Percentiles rank a stretch among this genome's conserved stretches.
Evolutionary conservation across 1,284 basidiomycete species (phyloP).

Genomic region (Ustilago trichophora): DNA sequence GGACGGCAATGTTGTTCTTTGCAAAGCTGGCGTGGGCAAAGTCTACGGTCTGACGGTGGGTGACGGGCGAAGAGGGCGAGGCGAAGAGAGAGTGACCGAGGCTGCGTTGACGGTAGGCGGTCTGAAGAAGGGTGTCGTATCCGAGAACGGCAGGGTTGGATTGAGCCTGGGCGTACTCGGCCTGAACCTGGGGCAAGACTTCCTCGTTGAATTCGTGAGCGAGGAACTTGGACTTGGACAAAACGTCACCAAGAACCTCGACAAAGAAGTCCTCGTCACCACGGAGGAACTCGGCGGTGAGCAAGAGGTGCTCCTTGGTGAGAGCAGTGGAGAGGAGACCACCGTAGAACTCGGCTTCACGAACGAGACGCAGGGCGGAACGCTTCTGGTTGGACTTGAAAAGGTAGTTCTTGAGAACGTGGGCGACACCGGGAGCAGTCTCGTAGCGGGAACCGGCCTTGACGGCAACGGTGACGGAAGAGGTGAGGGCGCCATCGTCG

Average conservation of each 20-base stretch:
- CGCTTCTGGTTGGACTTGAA: constrained; percentile 69
- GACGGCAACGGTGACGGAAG: constrained; percentile 61
- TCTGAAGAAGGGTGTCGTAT: constrained; percentile 60
- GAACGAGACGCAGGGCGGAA: constrained; percentile 87
- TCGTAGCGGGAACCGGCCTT: constrained; percentile 61
- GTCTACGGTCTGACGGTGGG: constrained; percentile 45
- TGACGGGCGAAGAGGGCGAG: constrained; percentile 57
- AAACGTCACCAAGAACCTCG: constrained; percentile 62
- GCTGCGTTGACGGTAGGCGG: constrained; percentile 62
- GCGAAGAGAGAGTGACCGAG: constrained; percentile 64
- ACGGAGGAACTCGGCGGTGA: constrained; percentile 92
- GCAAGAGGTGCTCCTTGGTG: constrained; percentile 86
- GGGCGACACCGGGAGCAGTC: constrained; percentile 56
- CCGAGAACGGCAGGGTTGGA: constrained; percentile 55
- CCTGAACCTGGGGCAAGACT: constrained; percentile 57
- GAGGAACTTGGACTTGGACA: constrained; percentile 56
- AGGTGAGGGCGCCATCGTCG: constrained; percentile 56
- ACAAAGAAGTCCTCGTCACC: constrained; percentile 77
- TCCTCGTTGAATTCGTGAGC: constrained; percentile 64
- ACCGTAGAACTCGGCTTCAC: constrained; percentile 93
- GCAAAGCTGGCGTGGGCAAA: constrained; percentile 56
- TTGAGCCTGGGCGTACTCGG: constrained; percentile 55
- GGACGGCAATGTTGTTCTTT: constrained; percentile 63
- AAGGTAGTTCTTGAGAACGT: constrained; percentile 58
- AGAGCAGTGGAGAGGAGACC: constrained; percentile 88